These are phyloP conservation scores for Penicillium sp. DNA, from an alignment of 2,329 filamentous ascomycete species.

Conservation along the genomic window DNA sequence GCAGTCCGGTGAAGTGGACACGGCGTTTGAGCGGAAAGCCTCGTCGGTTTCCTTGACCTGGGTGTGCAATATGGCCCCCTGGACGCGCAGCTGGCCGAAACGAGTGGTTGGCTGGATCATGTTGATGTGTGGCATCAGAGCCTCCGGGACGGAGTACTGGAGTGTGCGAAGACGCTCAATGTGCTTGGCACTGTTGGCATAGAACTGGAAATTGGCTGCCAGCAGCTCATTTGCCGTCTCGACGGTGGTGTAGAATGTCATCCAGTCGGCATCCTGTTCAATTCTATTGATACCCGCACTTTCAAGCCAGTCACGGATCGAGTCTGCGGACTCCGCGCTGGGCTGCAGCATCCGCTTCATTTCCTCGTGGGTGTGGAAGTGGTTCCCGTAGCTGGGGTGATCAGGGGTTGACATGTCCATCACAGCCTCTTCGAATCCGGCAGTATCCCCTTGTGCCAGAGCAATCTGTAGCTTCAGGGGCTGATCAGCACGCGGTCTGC, in stretches of 20 bases:
- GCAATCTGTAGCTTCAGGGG: constrained; percentile 34
- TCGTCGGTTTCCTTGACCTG: constrained; percentile 20
- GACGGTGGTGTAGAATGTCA: constrained; percentile 37
- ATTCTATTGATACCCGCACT: constrained; percentile 37
- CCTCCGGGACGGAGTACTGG: constrained; percentile 38
- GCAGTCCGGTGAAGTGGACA: constrained; percentile 32
- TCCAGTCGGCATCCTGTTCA: constrained; percentile 37
- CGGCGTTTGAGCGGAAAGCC: constrained; percentile 16
- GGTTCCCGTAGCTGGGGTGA: constrained; percentile 47
- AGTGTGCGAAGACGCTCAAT: constrained; percentile 38
- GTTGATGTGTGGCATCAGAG: constrained; percentile 36
- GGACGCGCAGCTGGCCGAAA: constrained; percentile 36
- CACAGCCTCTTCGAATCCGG: constrained; percentile 45
- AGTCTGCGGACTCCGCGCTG: constrained; percentile 34
- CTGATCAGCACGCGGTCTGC: constrained; percentile 23
- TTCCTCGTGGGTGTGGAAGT: constrained; percentile 47
- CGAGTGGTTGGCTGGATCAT: constrained; percentile 43
- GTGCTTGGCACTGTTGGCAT: constrained; percentile 25
- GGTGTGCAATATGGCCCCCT: constrained; percentile 24
- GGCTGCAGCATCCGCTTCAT: constrained; percentile 51
- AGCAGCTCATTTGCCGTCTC: constrained; percentile 37
- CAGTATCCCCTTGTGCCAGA: constrained; percentile 33
- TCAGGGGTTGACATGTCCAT: constrained; percentile 50
- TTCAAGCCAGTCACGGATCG: constrained; percentile 48
- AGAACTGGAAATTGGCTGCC: constrained; percentile 40